Evolutionary conservation across 2,329 filamentous ascomycete genomes (phyloP).

Genomic region (Venturia carpophila): DNA sequence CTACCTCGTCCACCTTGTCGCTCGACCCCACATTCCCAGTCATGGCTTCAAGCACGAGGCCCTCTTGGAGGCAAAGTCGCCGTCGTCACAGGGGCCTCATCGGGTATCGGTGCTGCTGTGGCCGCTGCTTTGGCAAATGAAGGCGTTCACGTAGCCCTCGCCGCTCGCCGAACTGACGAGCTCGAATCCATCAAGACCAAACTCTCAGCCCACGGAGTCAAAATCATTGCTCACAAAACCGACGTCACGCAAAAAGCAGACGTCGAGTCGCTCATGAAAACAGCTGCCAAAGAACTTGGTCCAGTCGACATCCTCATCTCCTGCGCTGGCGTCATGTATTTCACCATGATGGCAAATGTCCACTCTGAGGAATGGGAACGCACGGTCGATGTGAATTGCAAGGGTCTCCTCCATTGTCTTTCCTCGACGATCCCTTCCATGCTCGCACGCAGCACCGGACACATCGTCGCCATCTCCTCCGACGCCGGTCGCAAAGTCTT

Average conservation of each 20-base stretch:
- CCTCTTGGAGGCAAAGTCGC: conserved; percentile 38
- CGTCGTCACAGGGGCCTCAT: conserved; percentile 20
- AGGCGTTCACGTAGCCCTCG: conserved; percentile 43
- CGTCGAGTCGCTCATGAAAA: conserved; percentile 57
- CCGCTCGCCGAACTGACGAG: conserved; percentile 60
- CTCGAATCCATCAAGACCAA: conserved; percentile 59
- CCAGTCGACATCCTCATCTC: conserved; percentile 71
- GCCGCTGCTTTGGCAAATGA: conserved; percentile 33
- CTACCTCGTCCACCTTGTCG: conserved; percentile 54
- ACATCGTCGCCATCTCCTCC: conserved; percentile 74
- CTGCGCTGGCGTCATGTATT: conserved; percentile 82
- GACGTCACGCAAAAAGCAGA: conserved; percentile 62
- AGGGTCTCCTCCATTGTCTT: conserved; percentile 67
- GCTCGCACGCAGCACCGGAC: conserved; percentile 59
- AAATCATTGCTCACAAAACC: conserved; percentile 60
- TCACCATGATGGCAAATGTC: conserved; percentile 74
- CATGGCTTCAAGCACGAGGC: conserved; percentile 36
- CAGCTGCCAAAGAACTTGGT: conserved; percentile 55
- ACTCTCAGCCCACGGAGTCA: conserved; percentile 50
- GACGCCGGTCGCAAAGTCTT: conserved; percentile 77
- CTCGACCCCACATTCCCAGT: background rate
- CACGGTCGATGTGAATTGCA: conserved; percentile 81
- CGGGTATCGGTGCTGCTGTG: conserved; percentile 19
- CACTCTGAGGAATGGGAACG: conserved; percentile 70
- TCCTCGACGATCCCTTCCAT: conserved; percentile 62